A percentile compares a stretch with the other conserved stretches of the same genome.
Conservation (phyloP, 2,329 filamentous ascomycete genomes). For the Dryadomyces sulphureus region DNA sequence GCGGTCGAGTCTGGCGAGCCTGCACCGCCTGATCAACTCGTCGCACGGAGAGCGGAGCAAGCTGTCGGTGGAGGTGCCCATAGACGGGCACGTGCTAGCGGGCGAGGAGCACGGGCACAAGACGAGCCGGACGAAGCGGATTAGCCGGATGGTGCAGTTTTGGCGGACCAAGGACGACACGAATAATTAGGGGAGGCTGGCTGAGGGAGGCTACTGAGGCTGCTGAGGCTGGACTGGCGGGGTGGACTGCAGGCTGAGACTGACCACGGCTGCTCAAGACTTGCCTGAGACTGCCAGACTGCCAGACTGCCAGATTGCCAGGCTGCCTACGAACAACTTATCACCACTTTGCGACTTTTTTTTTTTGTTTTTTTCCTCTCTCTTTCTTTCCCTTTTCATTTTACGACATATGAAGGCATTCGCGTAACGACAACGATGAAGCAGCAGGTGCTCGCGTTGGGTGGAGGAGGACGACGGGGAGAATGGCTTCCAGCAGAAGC, state of each 20-base stretch:
- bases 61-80: slow-evolving; percentile 51
- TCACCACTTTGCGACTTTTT: not conserved
- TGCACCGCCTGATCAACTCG: slow-evolving; percentile 62
- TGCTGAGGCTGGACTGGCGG: too few relatives aligned
- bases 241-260: too few relatives aligned
- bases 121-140: slow-evolving; percentile 49
- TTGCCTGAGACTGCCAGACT: too few relatives aligned
- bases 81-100: slow-evolving; percentile 25
- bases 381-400: slow-evolving; percentile 2
- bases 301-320: too few relatives aligned
- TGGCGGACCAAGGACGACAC: slow-evolving; percentile 47
- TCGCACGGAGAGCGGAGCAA: slow-evolving; percentile 64
- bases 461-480: not conserved
- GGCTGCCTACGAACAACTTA: too few relatives aligned
- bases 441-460: not conserved
- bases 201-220: too few relatives aligned
- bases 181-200: not conserved
- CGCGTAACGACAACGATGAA: slow-evolving; percentile 4
- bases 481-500: not conserved
- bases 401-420: slow-evolving; percentile 9
- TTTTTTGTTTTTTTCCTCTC: not conserved
- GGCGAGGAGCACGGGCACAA: slow-evolving; percentile 43
- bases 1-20: slow-evolving; percentile 60
- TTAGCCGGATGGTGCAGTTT: slow-evolving; percentile 66
- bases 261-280: too few relatives aligned